Percentiles rank a stretch among this genome's conserved stretches.
Evolutionary conservation across 768 basidiomycete species (phyloP).

Genomic region (Pulveroboletus ravenelii): DNA sequence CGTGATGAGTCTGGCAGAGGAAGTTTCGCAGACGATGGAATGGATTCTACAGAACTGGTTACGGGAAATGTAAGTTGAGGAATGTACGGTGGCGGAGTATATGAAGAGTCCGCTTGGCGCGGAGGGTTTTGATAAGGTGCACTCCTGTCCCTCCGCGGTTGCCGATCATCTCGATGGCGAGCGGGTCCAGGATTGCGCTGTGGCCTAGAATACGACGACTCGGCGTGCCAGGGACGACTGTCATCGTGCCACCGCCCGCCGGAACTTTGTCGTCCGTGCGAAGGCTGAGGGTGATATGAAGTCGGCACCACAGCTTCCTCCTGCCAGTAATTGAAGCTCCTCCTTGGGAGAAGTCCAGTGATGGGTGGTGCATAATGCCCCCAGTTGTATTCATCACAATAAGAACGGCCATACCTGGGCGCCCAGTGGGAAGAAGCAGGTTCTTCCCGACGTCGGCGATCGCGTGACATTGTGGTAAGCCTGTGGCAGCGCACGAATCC

Average conservation of each 20-base stretch:
- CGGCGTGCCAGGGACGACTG: slow-evolving; percentile 6
- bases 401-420: background rate
- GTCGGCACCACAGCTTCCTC: slow-evolving; percentile 6
- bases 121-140: slow-evolving; percentile 1
- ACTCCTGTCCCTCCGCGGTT: slow-evolving; percentile 5
- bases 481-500: slow-evolving; percentile 6
- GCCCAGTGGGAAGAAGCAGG: slow-evolving; percentile 4
- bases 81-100: slow-evolving; percentile 6
- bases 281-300: slow-evolving; percentile 3
- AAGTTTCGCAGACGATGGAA: background rate
- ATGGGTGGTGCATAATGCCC: slow-evolving; percentile 8
- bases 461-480: slow-evolving; percentile 12
- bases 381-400: slow-evolving; percentile 7
- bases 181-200: slow-evolving; percentile 2
- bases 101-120: slow-evolving; percentile 8
- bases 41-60: slow-evolving; percentile 5
- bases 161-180: slow-evolving; percentile 4
- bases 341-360: background rate
- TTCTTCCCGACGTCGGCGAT: slow-evolving; percentile 12
- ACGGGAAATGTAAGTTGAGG: slow-evolving; percentile 6
- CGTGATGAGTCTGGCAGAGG: background rate
- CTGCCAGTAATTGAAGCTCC: slow-evolving; percentile 23
- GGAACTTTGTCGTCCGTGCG: slow-evolving; percentile 3
- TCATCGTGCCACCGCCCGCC: slow-evolving; percentile 12
- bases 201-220: slow-evolving; percentile 10